Conservation (phyloP, 108 stramenopile genomes). For the Nitzschia sp. region DNA sequence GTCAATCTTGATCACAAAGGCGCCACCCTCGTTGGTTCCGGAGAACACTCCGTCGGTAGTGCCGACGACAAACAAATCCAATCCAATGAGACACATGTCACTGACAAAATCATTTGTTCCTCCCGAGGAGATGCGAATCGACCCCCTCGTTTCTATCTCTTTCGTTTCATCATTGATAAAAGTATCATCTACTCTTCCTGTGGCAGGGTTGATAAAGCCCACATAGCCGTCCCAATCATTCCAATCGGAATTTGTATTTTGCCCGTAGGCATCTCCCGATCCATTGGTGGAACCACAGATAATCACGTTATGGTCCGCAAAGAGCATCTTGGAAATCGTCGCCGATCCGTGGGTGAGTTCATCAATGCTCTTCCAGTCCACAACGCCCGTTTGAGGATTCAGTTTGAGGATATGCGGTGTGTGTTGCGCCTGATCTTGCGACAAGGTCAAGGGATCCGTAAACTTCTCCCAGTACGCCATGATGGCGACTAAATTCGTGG, state of each 20-base stretch:
- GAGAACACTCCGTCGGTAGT: conserved; percentile 5
- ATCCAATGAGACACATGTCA: conserved; percentile 8
- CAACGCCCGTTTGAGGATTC: background rate
- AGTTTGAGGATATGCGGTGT: conserved; percentile 7
- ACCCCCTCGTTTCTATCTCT: background rate
- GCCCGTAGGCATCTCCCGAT: background rate
- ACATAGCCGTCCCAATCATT: conserved; percentile 27
- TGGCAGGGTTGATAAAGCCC: background rate
- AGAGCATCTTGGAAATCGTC: conserved; percentile 4
- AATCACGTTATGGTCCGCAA: background rate
- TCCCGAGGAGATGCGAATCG: background rate
- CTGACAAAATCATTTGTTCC: conserved; percentile 9
- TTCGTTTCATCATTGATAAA: background rate
- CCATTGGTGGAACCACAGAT: conserved; percentile 11
- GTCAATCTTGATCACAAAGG: conserved; percentile 23
- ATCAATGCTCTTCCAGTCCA: background rate
- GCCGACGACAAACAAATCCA: conserved; percentile 18
- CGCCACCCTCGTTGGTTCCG: conserved; percentile 6
- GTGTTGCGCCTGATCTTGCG: background rate
- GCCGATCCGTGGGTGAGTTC: background rate
- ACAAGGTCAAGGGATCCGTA: background rate
- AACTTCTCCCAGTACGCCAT: conserved; percentile 1
- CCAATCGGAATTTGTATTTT: background rate
- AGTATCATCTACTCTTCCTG: background rate
- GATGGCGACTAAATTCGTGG: background rate